These are phyloP conservation scores for Fennellomyces sp. DNA, from an alignment of 371 early-diverging fungal species.

Conservation along the genomic window DNA sequence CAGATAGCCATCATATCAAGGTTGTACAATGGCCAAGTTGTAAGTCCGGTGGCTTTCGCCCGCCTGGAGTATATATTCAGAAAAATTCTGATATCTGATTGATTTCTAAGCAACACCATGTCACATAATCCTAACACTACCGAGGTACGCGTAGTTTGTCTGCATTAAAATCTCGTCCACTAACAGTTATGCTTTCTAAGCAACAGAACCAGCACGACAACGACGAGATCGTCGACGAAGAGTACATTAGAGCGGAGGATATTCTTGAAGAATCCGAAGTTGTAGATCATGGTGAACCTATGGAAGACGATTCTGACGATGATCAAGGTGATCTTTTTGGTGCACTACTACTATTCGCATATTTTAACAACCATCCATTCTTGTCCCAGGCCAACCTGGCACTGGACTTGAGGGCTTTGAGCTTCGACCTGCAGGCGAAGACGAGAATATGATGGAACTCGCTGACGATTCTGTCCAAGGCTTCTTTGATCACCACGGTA, in stretches of 20 bases:
- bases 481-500: constrained; percentile 89
- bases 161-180: neutral
- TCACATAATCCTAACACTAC: neutral
- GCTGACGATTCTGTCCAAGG: constrained; percentile 93
- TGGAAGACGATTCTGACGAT: constrained; percentile 22
- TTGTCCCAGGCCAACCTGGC: neutral
- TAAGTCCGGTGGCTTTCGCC: too few relatives aligned
- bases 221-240: constrained; percentile 25
- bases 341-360: too few relatives aligned
- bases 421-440: constrained; percentile 47
- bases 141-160: neutral
- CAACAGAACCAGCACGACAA: neutral
- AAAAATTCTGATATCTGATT: too few relatives aligned
- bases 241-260: constrained; percentile 23
- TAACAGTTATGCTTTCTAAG: neutral
- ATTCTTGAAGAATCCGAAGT: constrained; percentile 16
- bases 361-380: neutral
- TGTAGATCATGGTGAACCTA: constrained; percentile 21
- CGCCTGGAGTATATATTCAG: too few relatives aligned
- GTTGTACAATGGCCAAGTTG: too few relatives aligned
- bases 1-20: too few relatives aligned
- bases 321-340: constrained; percentile 2
- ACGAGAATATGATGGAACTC: constrained; percentile 65
- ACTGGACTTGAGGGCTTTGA: constrained; percentile 34
- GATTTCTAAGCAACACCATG: neutral